Evolutionary conservation across 352 stramenopile species (phyloP).

Genomic region (Phytophthora fragariae): DNA sequence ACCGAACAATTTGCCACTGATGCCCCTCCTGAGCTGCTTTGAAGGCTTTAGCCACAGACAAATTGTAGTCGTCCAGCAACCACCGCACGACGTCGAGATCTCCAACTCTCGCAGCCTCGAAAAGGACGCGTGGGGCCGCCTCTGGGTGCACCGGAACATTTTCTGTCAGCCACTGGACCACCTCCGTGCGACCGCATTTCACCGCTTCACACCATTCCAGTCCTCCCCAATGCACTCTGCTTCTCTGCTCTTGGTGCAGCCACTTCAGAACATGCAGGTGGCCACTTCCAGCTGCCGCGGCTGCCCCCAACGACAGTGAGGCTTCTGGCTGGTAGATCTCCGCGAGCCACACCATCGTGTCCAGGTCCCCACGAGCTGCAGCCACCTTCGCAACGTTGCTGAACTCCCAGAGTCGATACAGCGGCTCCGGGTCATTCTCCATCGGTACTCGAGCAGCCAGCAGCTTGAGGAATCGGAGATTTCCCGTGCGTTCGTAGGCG

Average conservation of each 20-base stretch:
- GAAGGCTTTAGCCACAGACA: not conserved
- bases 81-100: not conserved
- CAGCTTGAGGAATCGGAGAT: not conserved
- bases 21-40: not conserved
- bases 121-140: not conserved
- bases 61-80: not conserved
- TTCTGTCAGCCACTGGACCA: conserved; percentile 7
- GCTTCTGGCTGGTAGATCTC: not conserved
- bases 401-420: not conserved
- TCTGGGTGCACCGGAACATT: not conserved
- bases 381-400: not conserved
- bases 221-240: not conserved
- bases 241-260: not conserved
- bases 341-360: not conserved
- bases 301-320: not conserved
- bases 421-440: not conserved
- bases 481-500: not conserved
- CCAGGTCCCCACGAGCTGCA: not conserved
- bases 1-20: not conserved
- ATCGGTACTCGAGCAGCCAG: not conserved
- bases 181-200: not conserved
- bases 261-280: not conserved
- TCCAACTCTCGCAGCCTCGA: not conserved
- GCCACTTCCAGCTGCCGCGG: not conserved
- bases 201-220: not conserved